A percentile compares a stretch with the other conserved stretches of the same genome.
Conservation (phyloP, 345 rosid genomes). For the Erodium maritimum region DNA sequence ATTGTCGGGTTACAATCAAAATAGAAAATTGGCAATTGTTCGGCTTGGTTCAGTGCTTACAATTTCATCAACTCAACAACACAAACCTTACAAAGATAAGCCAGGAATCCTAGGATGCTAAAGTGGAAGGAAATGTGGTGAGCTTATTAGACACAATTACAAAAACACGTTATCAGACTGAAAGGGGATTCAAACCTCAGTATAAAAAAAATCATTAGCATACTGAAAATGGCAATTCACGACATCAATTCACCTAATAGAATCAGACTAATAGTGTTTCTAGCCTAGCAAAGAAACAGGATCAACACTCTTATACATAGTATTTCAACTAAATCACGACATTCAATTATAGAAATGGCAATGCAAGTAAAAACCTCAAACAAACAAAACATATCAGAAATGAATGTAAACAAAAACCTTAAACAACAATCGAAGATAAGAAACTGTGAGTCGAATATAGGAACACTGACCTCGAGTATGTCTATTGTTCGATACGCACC, state of each 20-base stretch:
- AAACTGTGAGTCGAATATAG: background rate
- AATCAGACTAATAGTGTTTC: background rate
- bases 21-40: too few species aligned
- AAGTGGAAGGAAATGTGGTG: background rate
- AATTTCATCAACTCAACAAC: background rate
- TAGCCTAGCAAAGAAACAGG: background rate
- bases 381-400: background rate
- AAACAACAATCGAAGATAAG: background rate
- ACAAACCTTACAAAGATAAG: background rate
- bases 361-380: background rate
- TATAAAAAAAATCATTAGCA: background rate
- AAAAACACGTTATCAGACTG: background rate
- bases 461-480: conserved; percentile 61
- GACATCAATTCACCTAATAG: background rate
- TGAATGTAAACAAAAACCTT: background rate
- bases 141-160: background rate
- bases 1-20: background rate
- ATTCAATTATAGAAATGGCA: background rate
- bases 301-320: background rate
- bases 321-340: background rate
- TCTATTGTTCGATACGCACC: conserved; percentile 67
- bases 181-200: background rate
- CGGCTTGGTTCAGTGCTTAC: too few species aligned
- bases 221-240: background rate
- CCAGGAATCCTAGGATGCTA: too few species aligned